Percentiles rank a stretch among this genome's conserved stretches.
Evolutionary conservation across 352 stramenopile genomes (phyloP).

Genomic region (Halophytophthora batemanensis): DNA sequence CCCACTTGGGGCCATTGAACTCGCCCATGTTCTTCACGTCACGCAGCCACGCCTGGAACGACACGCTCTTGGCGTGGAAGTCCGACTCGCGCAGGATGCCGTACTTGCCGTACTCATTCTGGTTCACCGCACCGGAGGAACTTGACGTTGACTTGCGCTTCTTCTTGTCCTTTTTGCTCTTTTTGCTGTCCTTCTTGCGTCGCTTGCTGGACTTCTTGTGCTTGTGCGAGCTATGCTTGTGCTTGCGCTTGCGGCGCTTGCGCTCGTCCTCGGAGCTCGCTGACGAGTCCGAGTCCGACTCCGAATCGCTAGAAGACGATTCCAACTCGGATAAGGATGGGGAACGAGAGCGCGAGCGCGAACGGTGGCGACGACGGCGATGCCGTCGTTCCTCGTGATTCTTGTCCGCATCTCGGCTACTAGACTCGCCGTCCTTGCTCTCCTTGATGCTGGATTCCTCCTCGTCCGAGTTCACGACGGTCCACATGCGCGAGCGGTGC

Average conservation of each 20-base stretch:
- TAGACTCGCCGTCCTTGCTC: neutral
- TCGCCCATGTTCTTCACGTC: conserved; percentile 91
- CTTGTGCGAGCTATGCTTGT: conserved; percentile 17
- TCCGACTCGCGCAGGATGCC: conserved; percentile 94
- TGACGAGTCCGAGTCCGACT: conserved; percentile 25
- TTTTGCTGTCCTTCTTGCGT: conserved; percentile 34
- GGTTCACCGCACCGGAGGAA: conserved; percentile 66
- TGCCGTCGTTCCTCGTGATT: conserved; percentile 5
- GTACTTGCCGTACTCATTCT: conserved; percentile 95
- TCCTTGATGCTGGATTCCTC: conserved; percentile 3
- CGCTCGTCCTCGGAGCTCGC: conserved; percentile 35
- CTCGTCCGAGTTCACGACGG: conserved; percentile 36
- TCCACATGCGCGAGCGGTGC: conserved; percentile 43
- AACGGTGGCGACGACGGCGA: conserved; percentile 9
- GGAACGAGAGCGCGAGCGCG: conserved; percentile 28
- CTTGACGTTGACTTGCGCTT: neutral
- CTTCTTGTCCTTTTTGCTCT: conserved; percentile 24
- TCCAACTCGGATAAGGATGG: conserved; percentile 18
- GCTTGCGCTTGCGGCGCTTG: conserved; percentile 23
- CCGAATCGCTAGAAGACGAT: conserved; percentile 18
- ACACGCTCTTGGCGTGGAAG: conserved; percentile 88
- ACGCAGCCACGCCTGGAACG: conserved; percentile 94
- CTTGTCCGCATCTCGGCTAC: neutral
- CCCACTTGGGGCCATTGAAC: conserved; percentile 84
- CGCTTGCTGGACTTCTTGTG: conserved; percentile 34